Percentiles rank a stretch among this genome's conserved stretches.
phyloP scores from a whole-genome alignment of 2,329 filamentous ascomycete genomes.

The Fusarium dlaminii region DNA sequence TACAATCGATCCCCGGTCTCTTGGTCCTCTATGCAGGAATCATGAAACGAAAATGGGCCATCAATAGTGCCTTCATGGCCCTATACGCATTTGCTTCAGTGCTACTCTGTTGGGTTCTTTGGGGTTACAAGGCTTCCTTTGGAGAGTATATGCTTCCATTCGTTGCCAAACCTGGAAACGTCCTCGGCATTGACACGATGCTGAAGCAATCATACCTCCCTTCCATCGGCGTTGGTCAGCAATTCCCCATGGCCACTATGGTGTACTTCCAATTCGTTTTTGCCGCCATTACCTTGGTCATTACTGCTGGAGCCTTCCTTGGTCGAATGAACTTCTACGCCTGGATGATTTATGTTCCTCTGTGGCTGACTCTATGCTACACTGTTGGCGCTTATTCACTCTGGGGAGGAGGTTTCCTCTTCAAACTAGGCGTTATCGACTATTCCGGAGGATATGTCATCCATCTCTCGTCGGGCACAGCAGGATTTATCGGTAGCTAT shows the following conservation, averaged over 20 bases:
- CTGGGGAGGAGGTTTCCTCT: neutral
- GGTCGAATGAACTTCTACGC: neutral
- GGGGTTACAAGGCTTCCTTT: neutral
- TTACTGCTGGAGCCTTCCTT: neutral
- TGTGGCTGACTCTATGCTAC: neutral
- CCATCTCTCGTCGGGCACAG: neutral
- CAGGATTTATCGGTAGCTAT: neutral
- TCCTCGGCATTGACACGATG: neutral
- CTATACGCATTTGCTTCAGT: neutral
- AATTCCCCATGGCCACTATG: neutral
- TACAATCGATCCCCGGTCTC: neutral
- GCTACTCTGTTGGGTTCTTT: neutral
- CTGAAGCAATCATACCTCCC: neutral
- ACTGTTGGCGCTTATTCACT: neutral
- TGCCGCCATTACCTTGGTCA: neutral
- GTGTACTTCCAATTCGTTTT: neutral
- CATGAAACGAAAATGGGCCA: neutral
- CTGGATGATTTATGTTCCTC: neutral
- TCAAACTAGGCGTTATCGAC: neutral
- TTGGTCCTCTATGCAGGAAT: neutral
- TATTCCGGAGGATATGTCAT: constrained; percentile 1
- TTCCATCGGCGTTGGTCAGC: neutral
- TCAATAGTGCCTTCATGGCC: neutral
- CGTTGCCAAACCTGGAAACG: neutral
- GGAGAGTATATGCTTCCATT: neutral